phyloP scores from a whole-genome alignment of 1,284 basidiomycete species.

The Tilletia walkeri region DNA sequence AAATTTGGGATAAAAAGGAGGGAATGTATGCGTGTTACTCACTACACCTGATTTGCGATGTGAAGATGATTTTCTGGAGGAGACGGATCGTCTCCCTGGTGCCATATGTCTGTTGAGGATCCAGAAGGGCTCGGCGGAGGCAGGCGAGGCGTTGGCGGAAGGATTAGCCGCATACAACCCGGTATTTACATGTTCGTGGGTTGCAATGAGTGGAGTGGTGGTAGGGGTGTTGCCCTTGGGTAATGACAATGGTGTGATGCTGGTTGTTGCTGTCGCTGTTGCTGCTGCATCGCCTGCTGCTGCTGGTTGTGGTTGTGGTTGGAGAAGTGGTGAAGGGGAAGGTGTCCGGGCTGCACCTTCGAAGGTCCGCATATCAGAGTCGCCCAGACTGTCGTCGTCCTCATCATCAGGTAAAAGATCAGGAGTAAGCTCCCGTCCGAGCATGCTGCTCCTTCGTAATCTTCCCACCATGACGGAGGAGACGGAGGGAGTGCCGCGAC shows the following conservation, averaged over 20 bases:
- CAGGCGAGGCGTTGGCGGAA: not conserved
- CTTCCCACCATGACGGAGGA: conserved; percentile 17
- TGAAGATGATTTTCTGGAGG: not conserved
- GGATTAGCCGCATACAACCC: not conserved
- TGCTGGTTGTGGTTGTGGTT: too few relatives aligned
- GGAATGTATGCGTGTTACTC: not conserved
- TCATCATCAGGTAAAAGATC: conserved; percentile 28
- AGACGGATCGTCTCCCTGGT: not conserved
- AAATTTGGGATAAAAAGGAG: too few relatives aligned
- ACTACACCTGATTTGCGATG: conserved; percentile 5
- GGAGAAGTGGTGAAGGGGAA: not conserved
- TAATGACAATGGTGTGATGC: too few relatives aligned
- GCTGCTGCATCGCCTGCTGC: too few relatives aligned
- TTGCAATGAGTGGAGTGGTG: too few relatives aligned
- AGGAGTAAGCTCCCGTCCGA: conserved; percentile 39
- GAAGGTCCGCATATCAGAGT: conserved; percentile 24
- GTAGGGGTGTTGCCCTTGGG: too few relatives aligned
- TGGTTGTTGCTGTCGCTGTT: too few relatives aligned
- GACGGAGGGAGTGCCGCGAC: not conserved
- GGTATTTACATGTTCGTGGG: too few relatives aligned
- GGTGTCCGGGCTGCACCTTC: not conserved
- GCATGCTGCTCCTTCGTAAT: conserved; percentile 38
- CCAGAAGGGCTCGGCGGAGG: not conserved
- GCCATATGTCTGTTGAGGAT: not conserved
- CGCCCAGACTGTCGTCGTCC: conserved; percentile 26